Evolutionary conservation across 768 basidiomycete genomes (phyloP), one percentile per base, ranked within the genome.

Genomic region (Trametes punicea): DNA sequence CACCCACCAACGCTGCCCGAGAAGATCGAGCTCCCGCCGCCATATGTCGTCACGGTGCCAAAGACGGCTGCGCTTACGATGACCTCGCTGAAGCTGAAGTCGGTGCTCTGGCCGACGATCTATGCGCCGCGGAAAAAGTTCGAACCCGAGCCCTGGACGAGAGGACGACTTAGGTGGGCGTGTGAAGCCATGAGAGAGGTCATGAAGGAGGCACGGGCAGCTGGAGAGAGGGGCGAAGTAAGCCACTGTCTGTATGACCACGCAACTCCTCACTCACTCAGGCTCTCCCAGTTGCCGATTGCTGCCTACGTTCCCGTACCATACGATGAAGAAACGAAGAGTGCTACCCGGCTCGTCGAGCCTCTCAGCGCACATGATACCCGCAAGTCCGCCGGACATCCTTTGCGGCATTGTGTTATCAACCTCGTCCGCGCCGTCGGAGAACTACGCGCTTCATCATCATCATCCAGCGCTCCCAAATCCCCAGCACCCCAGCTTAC

Each of bases 331-430:
- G 54, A 67, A 48, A 57, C 52, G 7, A 55, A 36, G 41, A 34
- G 29, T 1, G 53, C 60, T 1, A 61, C 61, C 4, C 61, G 48
- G 59, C 62, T 56, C 45, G 23, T 26, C 45, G 67, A 41, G 16
- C 59, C 80, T 4, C 80, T 88, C 58, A 71, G 79, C 8, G 84
- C 83, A 0, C 69, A 76, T 61, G 97, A 99, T 69, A 88, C 85
- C 2, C 83, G 97, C 30, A 69, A 51, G 7, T 82, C 88, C 2
- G 75, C 80, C 0, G 56, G 62, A 0, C 93, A 98, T 66, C 90
- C 94, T 2, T 81, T 99, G 7, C 82, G 88, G 7, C 97, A 99
- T 67, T 84, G 94, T 9, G 79, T 83, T 2, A 79, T 95, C 60
- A 93, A 93, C 68, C 76, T 84, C 41, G 81, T 94, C 31, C 80